A percentile compares a stretch with the other conserved stretches of the same genome.
phyloP scores from a whole-genome alignment of 2,329 filamentous ascomycete genomes.

The Aureobasidium sp. region DNA sequence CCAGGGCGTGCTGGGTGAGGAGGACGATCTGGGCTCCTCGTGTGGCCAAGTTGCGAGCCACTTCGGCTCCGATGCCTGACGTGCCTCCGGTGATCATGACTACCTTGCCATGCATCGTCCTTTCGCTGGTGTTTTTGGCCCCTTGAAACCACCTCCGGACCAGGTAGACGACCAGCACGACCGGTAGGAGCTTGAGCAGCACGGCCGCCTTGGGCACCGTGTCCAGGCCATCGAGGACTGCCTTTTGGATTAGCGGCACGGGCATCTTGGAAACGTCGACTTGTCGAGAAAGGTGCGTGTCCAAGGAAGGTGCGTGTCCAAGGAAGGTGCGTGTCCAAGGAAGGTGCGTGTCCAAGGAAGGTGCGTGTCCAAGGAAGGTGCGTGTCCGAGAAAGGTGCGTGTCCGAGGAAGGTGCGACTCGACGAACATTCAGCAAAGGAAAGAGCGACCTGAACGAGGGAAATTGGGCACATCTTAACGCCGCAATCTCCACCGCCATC shows the following conservation, averaged over 20 bases:
- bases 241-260: constrained; percentile 51
- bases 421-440: too few species aligned
- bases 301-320: background rate
- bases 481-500: background rate
- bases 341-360: background rate
- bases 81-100: constrained; percentile 91
- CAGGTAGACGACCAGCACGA: constrained; percentile 45
- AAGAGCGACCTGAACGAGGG: background rate
- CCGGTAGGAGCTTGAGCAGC: constrained; percentile 45
- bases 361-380: background rate
- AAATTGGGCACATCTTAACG: background rate
- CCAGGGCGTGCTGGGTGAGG: constrained; percentile 72
- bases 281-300: background rate
- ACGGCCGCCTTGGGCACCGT: constrained; percentile 34
- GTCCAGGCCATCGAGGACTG: constrained; percentile 48
- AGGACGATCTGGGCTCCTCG: constrained; percentile 88
- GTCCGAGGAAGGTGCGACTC: background rate
- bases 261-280: constrained; percentile 44
- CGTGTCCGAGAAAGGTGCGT: background rate
- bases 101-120: constrained; percentile 87
- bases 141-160: constrained; percentile 75
- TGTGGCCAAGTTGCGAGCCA: constrained; percentile 65
- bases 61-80: constrained; percentile 77
- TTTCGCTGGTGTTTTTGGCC: constrained; percentile 64
- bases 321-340: background rate